Evolutionary conservation across 129 eudicot genomes (phyloP).

Genomic region (Dittrichia graveolens): DNA sequence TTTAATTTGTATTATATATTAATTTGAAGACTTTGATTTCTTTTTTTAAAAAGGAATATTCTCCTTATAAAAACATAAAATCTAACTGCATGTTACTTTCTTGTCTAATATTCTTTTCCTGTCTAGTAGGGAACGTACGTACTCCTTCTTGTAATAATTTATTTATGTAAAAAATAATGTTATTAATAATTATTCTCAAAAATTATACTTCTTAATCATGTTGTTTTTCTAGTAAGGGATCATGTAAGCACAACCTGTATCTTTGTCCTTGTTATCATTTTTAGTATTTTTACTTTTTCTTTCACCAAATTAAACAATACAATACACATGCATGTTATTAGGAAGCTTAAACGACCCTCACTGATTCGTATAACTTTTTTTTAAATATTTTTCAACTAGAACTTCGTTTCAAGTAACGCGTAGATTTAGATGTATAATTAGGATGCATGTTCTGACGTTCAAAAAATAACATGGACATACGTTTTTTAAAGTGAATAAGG

Average conservation of each 20-base stretch:
- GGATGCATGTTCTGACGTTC: too few relatives aligned
- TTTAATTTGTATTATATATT: slow-evolving; percentile 1
- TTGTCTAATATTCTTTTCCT: slow-evolving; percentile 30
- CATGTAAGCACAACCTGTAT: slow-evolving; percentile 31
- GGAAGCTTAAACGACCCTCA: not conserved
- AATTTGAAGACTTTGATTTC: not conserved
- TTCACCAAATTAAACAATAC: slow-evolving; percentile 2
- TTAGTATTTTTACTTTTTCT: not conserved
- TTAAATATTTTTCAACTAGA: too few relatives aligned
- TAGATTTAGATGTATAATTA: too few relatives aligned
- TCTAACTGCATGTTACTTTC: slow-evolving; percentile 40
- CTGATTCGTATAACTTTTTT: too few relatives aligned
- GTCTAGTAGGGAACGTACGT: slow-evolving; percentile 25
- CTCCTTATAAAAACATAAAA: slow-evolving; percentile 30
- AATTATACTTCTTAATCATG: slow-evolving; percentile 5
- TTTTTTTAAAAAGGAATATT: slow-evolving; percentile 23
- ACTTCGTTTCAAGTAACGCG: too few relatives aligned
- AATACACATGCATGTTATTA: slow-evolving; percentile 5
- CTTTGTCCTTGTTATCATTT: slow-evolving; percentile 22
- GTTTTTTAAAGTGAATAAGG: too few relatives aligned
- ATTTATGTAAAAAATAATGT: not conserved
- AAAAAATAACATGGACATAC: too few relatives aligned
- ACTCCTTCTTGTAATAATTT: slow-evolving; percentile 26
- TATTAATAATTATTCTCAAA: slow-evolving; percentile 14
- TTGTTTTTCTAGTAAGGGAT: slow-evolving; percentile 19